Evolutionary conservation across 345 rosid genomes (phyloP), one percentile per base, ranked within the genome.

Genomic region (Barbarea vulgaris): DNA sequence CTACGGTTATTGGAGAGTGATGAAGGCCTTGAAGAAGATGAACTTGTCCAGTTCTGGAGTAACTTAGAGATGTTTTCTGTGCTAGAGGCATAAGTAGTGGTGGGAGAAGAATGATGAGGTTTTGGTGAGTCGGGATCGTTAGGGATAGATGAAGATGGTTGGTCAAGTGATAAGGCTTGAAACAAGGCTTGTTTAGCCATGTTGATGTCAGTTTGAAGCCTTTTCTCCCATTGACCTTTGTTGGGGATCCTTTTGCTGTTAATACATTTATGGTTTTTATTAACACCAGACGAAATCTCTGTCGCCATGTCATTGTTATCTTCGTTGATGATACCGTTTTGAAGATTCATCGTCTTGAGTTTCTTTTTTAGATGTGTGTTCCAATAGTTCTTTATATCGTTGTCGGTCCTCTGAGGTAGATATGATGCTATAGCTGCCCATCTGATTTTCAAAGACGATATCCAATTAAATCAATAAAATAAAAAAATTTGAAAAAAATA

Each of bases 401-500:
- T 94, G 57, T 94, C 98, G 30, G 98, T 94, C 72, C 97, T 87
- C 72, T 94, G 95, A 24, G 99, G 97, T 81, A 95, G 97, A 57
- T 95, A 92, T 4, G 99, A 92, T 42, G 99, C 99, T 80, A 95
- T 95, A 47, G 99, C 97, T 51, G 98, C 98, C 98, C 98, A 94
- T 83, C 98, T 94, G 12, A 63, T 60, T 60, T 47, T 51, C 36
- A 68, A 19, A 60, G 37, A 60, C 21, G 3, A 65, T 25, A 65
- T 11, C 42, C 76, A 52, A 44, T 57, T 7, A 22, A 44, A 36
- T 9, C 6, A 24, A 36, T 1, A 13, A 6, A 24, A 13, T 19
- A 39, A 46, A 3, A 6, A 37, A 36, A 58, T 34, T 27, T n/a
- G n/a, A n/a, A n/a, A n/a, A n/a, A n/a, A 28, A 59, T 13, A 37